Evolutionary conservation across 2,329 filamentous ascomycete genomes (phyloP).

Genomic region (Trichoderma sp.): DNA sequence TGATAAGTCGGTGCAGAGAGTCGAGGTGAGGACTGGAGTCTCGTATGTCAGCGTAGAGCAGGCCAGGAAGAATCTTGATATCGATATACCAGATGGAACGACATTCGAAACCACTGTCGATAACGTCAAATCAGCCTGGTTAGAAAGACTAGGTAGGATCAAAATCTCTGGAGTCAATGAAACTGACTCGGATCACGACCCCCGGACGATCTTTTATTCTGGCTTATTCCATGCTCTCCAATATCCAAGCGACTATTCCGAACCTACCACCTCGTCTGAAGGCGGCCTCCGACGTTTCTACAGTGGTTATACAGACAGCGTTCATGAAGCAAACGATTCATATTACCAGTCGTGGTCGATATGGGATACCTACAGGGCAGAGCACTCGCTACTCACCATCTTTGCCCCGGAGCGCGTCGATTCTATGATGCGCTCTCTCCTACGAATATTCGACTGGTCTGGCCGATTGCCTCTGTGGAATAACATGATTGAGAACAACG

Average conservation of each 20-base stretch:
- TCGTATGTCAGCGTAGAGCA: slow-evolving; percentile 48
- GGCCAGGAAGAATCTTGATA: slow-evolving; percentile 43
- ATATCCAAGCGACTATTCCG: slow-evolving; percentile 47
- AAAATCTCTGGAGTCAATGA: slow-evolving; percentile 42
- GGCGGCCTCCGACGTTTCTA: slow-evolving; percentile 37
- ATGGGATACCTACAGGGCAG: slow-evolving; percentile 49
- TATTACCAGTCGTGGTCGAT: slow-evolving; percentile 52
- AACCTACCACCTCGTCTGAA: slow-evolving; percentile 33
- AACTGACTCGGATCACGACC: slow-evolving; percentile 40
- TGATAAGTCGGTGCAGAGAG: slow-evolving; percentile 24
- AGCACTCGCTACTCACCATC: slow-evolving; percentile 44
- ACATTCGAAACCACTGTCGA: slow-evolving; percentile 40
- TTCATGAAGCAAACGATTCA: slow-evolving; percentile 41
- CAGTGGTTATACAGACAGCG: slow-evolving; percentile 45
- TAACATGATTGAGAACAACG: slow-evolving; percentile 49
- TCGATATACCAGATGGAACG: slow-evolving; percentile 38
- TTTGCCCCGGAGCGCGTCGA: slow-evolving; percentile 47
- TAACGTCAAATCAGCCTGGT: slow-evolving; percentile 41
- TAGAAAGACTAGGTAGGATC: slow-evolving; percentile 44
- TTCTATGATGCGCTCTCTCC: slow-evolving; percentile 45
- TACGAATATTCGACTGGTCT: slow-evolving; percentile 46
- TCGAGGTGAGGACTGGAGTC: slow-evolving; percentile 46
- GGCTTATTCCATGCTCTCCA: slow-evolving; percentile 46
- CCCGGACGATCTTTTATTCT: slow-evolving; percentile 45
- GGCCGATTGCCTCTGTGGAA: slow-evolving; percentile 49